phyloP scores from a whole-genome alignment of 1,139 yeast genomes.

The Eremothecium cymbalariae region DNA sequence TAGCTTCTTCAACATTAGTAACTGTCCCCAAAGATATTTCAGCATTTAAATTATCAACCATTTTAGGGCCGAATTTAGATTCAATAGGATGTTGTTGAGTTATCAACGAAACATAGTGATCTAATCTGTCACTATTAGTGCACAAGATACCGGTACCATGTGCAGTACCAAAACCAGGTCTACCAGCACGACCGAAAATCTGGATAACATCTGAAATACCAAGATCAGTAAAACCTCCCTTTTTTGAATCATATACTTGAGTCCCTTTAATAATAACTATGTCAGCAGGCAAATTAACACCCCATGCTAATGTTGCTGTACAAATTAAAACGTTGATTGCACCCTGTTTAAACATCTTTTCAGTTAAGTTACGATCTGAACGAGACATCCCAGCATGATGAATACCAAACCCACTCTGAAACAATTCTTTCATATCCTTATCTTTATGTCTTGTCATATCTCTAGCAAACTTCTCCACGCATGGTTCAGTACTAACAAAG shows the following conservation, averaged over 20 bases:
- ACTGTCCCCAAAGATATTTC: slow-evolving; percentile 94
- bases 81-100: slow-evolving; percentile 97
- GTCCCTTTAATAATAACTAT: slow-evolving; percentile 96
- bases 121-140: slow-evolving; percentile 73
- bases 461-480: slow-evolving; percentile 42
- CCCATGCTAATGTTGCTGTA: slow-evolving; percentile 99
- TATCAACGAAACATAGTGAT: slow-evolving; percentile 76
- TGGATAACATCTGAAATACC: slow-evolving; percentile 97
- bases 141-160: slow-evolving; percentile 89
- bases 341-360: slow-evolving; percentile 77
- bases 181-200: slow-evolving; percentile 98
- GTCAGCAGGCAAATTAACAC: slow-evolving; percentile 97
- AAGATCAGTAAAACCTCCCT: slow-evolving; percentile 87
- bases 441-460: slow-evolving; percentile 72
- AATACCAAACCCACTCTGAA: slow-evolving; percentile 76
- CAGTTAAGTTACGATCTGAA: slow-evolving; percentile 82
- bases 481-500: slow-evolving; percentile 53
- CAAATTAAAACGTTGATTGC: slow-evolving; percentile 86
- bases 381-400: slow-evolving; percentile 98
- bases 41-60: slow-evolving; percentile 90
- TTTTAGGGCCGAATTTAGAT: slow-evolving; percentile 63
- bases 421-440: slow-evolving; percentile 74
- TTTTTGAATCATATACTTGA: slow-evolving; percentile 87
- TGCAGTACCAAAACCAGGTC: slow-evolving; percentile 85
- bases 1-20: slow-evolving; percentile 88